Evolutionary conservation across 2,329 filamentous ascomycete genomes (phyloP).

Genomic region (Penicillium corylophilum): DNA sequence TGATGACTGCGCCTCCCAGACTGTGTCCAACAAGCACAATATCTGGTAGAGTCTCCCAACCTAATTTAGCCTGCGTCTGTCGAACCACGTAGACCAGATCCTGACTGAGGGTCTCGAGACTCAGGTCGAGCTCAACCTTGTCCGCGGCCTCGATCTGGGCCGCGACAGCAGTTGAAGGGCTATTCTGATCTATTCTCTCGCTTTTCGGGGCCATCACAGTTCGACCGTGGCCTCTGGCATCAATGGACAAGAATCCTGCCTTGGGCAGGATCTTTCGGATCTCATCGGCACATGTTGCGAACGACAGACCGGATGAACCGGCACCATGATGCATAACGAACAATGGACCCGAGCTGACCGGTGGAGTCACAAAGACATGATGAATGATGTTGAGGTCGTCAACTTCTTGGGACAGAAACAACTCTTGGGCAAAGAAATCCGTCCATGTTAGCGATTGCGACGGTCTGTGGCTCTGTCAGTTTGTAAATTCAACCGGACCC

Average conservation of each 20-base stretch:
- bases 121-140: conserved; percentile 60
- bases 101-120: conserved; percentile 66
- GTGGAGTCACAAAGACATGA: conserved; percentile 86
- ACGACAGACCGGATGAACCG: conserved; percentile 88
- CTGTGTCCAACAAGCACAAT: conserved; percentile 87
- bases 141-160: conserved; percentile 29
- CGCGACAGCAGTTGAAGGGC: conserved; percentile 14
- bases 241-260: conserved; percentile 79
- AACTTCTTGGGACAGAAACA: conserved; percentile 60
- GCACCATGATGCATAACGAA: conserved; percentile 95
- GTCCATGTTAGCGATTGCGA: conserved; percentile 75
- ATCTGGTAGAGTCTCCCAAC: conserved; percentile 71
- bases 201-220: conserved; percentile 43
- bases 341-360: conserved; percentile 68
- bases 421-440: conserved; percentile 84
- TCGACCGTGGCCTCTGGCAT: conserved; percentile 83
- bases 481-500: not conserved
- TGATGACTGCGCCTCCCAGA: conserved; percentile 86
- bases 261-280: conserved; percentile 73
- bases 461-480: conserved; percentile 14
- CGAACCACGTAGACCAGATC: conserved; percentile 72
- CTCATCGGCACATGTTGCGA: conserved; percentile 76
- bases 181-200: not conserved
- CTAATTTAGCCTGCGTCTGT: conserved; percentile 65
- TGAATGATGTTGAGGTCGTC: conserved; percentile 57